Evolutionary conservation across 192 early-diverging fungal genomes (phyloP), one percentile per base, ranked within the genome.

Genomic region (Chytriomyces sp.): DNA sequence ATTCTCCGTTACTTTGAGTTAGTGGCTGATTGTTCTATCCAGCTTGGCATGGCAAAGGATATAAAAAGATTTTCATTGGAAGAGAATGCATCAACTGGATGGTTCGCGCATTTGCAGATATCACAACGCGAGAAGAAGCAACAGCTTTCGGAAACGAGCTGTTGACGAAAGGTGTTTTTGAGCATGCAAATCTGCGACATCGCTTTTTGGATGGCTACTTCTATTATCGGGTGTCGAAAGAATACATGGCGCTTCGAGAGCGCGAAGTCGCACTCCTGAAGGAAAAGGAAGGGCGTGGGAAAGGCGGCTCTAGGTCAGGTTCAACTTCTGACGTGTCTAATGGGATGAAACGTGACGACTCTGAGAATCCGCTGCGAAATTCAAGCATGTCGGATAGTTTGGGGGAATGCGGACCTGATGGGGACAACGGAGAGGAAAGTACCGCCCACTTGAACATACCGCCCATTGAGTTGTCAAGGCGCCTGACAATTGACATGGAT

Each of bases 61-160:
- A 93, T 79, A 83, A 85, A 48, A 81, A 85, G 24, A 86, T 90
- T 0, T 95, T 97, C 78, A 80, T 92, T 46, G 96, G 97, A 24
- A 89, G 85, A 53, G 95, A 97, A 69, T 86, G 90, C 60, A 92
- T 97, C 3, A 93, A 97, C 73, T 98, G 96, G 96, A 77, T 96
- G 43, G 82, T 96, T 59, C 77, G 82, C 45, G 90, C 89, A 50
- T 92, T 97, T 83, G 82, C 83, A 35, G 92, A 94, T 61, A 87
- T 96, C 57, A 83, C 89, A 11, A 91, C 91, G 6, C 83, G 95
- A 5, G 87, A 91, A 28, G 89, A 91, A 50, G 97, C 96, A 0
- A 87, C 93, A 5, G 83, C 81, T 0, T 91, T 94, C 79, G 97
- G 94, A 8, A 94, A 94, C 76, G 69, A 83, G 26, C 86, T 97